These are phyloP conservation scores for Ophiostoma sp. DNA, from an alignment of 2,329 filamentous ascomycete species.

Conservation along the genomic window DNA sequence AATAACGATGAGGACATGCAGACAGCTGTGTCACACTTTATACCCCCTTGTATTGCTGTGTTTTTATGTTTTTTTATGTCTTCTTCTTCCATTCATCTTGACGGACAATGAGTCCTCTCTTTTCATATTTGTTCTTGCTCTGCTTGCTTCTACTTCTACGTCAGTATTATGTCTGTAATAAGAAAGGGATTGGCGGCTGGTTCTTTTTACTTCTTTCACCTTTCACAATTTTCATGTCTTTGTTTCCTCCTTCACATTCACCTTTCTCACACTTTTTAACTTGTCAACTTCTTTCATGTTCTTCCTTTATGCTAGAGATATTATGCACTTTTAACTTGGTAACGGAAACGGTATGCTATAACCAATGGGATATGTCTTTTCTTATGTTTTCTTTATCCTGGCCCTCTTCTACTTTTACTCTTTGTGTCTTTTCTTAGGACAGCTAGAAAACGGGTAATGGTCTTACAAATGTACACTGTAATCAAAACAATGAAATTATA, in stretches of 20 bases:
- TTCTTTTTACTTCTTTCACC: neutral
- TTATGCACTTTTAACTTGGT: neutral
- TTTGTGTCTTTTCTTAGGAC: neutral
- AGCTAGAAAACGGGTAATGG: neutral
- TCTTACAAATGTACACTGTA: neutral
- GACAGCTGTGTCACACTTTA: neutral
- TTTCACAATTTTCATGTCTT: neutral
- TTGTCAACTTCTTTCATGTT: neutral
- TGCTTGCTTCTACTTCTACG: neutral
- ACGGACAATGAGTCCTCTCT: neutral
- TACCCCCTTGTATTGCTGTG: slow-evolving; percentile 9
- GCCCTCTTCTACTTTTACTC: neutral
- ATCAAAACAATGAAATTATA: too few species aligned
- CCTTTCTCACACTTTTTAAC: neutral
- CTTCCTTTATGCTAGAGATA: neutral
- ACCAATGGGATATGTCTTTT: slow-evolving; percentile 12
- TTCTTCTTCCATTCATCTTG: neutral
- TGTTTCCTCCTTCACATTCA: neutral
- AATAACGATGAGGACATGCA: neutral
- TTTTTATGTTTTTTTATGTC: neutral
- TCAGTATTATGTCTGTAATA: slow-evolving; percentile 1
- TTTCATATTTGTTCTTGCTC: neutral
- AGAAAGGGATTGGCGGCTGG: slow-evolving; percentile 1
- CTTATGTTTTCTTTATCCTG: slow-evolving; percentile 4
- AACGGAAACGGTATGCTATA: slow-evolving; percentile 9